Conservation (phyloP, 78 protist species). For the Dictyostelium intermedium region DNA sequence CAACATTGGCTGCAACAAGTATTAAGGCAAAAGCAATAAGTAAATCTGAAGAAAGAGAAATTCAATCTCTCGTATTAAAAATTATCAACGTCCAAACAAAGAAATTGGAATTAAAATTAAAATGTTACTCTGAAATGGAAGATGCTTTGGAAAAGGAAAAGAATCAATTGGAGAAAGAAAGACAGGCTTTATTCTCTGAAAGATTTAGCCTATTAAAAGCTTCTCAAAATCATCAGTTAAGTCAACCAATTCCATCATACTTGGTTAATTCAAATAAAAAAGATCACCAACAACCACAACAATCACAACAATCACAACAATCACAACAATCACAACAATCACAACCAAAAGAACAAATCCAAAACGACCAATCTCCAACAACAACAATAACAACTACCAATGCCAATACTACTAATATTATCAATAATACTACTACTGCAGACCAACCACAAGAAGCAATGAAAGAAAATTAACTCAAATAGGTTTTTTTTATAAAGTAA, state of each 20-base stretch:
- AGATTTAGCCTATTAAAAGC: constrained; percentile 43
- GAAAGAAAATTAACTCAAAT: background rate
- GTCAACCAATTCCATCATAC: background rate
- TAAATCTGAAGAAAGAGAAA: constrained; percentile 47
- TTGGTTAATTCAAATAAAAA: background rate
- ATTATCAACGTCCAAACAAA: constrained; percentile 59
- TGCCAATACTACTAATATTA: background rate
- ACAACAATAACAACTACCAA: background rate
- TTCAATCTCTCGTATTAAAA: constrained; percentile 36
- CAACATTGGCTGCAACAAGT: constrained; percentile 51
- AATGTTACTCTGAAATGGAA: constrained; percentile 60
- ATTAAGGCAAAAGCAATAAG: constrained; percentile 47
- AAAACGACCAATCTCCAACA: background rate
- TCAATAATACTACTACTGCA: background rate
- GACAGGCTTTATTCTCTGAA: constrained; percentile 55
- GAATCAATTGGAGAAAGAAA: constrained; percentile 21
- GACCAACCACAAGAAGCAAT: background rate
- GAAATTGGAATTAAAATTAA: constrained; percentile 57
- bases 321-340: background rate
- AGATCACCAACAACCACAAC: constrained; percentile 1
- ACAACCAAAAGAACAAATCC: background rate
- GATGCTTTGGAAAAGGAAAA: constrained; percentile 48
- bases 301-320: background rate
- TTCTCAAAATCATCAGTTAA: background rate
- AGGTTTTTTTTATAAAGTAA: background rate